phyloP scores from a whole-genome alignment of 306 rosid species.

The Inga leiocalycina region DNA sequence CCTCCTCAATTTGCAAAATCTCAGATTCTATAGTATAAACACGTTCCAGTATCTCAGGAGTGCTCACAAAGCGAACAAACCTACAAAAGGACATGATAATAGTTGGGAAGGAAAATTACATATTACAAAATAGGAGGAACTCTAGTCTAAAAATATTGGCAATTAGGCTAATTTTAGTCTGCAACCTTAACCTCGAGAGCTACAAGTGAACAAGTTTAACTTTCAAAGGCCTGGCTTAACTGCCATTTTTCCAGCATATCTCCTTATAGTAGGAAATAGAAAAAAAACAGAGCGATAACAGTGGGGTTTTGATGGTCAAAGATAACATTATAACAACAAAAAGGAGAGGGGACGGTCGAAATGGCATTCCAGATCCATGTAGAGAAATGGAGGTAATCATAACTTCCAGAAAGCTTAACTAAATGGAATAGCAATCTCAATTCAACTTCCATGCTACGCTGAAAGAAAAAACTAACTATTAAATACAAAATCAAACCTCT shows the following conservation, averaged over 20 bases:
- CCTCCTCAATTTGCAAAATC: constrained; percentile 93
- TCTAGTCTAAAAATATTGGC: not conserved
- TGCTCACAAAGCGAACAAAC: constrained; percentile 96
- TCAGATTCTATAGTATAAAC: constrained; percentile 85
- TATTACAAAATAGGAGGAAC: not conserved
- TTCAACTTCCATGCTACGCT: constrained; percentile 13
- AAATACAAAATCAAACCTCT: constrained; percentile 57
- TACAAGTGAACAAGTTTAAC: constrained; percentile 2
- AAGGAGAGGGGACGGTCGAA: not conserved
- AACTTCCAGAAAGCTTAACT: constrained; percentile 11
- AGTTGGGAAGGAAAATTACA: constrained; percentile 17
- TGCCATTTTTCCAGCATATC: constrained; percentile 22
- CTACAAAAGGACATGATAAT: constrained; percentile 46
- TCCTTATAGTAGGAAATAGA: constrained; percentile 11
- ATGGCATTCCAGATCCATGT: constrained; percentile 10
- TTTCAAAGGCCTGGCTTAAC: constrained; percentile 14
- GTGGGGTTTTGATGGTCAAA: not conserved
- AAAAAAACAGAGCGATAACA: constrained; percentile 13
- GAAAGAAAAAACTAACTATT: constrained; percentile 16
- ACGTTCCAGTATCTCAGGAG: constrained; percentile 94
- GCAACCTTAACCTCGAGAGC: constrained; percentile 25
- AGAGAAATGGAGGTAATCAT: constrained; percentile 19
- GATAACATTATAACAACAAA: constrained; percentile 14
- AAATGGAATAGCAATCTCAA: constrained; percentile 17
- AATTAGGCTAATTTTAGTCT: not conserved